Conservation (phyloP, 202 grass and related monocot species). For the Sporobolus alterniflorus region DNA sequence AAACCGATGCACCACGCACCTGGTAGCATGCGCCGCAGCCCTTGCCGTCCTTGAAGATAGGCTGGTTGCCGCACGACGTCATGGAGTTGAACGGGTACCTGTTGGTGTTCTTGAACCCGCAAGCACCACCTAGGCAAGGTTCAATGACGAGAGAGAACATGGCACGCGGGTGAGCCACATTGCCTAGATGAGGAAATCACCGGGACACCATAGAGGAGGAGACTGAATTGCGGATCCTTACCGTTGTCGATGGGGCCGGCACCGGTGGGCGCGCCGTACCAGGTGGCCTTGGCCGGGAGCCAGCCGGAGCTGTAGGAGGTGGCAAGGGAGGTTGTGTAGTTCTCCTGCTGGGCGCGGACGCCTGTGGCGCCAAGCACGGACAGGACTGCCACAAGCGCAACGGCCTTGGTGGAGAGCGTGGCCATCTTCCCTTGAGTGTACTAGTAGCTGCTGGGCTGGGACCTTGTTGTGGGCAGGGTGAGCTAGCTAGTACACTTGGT, state of each 20-base stretch:
- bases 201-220: neutral
- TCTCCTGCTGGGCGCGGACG: neutral
- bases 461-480: neutral
- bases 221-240: conserved; percentile 1
- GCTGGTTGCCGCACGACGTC: conserved; percentile 64
- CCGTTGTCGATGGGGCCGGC: conserved; percentile 63
- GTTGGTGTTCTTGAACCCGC: conserved; percentile 61
- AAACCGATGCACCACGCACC: conserved; percentile 14
- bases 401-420: neutral
- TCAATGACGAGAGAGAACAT: too few relatives aligned
- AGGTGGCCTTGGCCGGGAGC: conserved; percentile 54
- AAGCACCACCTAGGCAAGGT: conserved; percentile 47
- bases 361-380: neutral
- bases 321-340: conserved; percentile 21
- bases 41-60: conserved; percentile 59
- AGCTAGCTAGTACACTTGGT: neutral
- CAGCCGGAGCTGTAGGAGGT: conserved; percentile 23
- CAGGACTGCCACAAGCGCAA: conserved; percentile 11
- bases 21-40: conserved; percentile 71
- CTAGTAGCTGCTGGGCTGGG: neutral
- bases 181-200: neutral
- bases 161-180: neutral
- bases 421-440: conserved; percentile 16
- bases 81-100: conserved; percentile 57
- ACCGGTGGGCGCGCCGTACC: conserved; percentile 59